Evolutionary conservation across 192 early-diverging fungal genomes (phyloP).

Genomic region (Podila minutissima): DNA sequence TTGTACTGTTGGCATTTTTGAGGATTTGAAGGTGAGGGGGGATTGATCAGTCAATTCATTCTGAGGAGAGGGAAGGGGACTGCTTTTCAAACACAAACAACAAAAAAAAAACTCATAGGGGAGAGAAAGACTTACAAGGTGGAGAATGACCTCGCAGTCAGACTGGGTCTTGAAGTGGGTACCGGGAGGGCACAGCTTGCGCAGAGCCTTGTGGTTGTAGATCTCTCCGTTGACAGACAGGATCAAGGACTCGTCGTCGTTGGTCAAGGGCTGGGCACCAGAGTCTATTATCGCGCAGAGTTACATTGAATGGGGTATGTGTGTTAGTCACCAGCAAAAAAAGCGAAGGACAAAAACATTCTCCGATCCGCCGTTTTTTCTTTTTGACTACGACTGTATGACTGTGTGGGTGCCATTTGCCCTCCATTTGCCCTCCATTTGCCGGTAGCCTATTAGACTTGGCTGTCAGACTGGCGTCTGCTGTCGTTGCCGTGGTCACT

Average conservation of each 20-base stretch:
- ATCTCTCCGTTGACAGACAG: constrained; percentile 98
- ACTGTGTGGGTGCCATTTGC: no score
- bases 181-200: constrained; percentile 75
- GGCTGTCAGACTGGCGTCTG: no score
- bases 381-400: no score
- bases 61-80: neutral
- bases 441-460: no score
- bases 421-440: no score
- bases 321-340: neutral
- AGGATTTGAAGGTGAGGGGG: neutral
- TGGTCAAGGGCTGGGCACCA: constrained; percentile 96
- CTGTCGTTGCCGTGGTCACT: no score
- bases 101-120: neutral
- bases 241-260: constrained; percentile 87
- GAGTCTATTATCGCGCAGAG: constrained; percentile 63
- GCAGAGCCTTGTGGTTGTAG: constrained; percentile 95
- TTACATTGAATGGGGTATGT: neutral
- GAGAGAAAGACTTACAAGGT: constrained; percentile 68
- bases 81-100: neutral
- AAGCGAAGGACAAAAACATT: no score
- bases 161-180: constrained; percentile 94
- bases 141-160: constrained; percentile 97
- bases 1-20: constrained; percentile 69
- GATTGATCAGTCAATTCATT: neutral
- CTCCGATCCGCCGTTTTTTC: no score